Percentiles rank a stretch among this genome's conserved stretches.
Conservation (phyloP, 2,329 filamentous ascomycete genomes). For the Coniella vitis region DNA sequence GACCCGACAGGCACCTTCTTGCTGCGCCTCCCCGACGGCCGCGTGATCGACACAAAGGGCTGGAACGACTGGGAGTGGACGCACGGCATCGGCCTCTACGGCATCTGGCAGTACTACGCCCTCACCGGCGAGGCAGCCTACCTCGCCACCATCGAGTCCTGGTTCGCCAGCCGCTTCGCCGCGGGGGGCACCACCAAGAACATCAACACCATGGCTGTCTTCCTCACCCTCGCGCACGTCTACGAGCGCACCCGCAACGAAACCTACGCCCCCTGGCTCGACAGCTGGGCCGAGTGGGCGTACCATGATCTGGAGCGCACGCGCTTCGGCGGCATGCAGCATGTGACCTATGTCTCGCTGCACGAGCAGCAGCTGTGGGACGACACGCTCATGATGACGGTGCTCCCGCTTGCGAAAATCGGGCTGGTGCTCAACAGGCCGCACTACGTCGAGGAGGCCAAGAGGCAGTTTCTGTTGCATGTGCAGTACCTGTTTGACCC, state of each 20-base stretch:
- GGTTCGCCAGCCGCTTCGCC: constrained; percentile 63
- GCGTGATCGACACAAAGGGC: constrained; percentile 76
- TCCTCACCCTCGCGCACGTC: constrained; percentile 68
- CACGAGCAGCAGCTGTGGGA: constrained; percentile 78
- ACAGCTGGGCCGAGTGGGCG: constrained; percentile 77
- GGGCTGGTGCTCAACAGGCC: constrained; percentile 62
- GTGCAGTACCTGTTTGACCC: constrained; percentile 73
- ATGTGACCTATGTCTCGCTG: constrained; percentile 63
- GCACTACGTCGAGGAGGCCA: constrained; percentile 70
- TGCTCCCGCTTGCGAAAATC: constrained; percentile 73
- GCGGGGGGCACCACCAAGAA: constrained; percentile 74
- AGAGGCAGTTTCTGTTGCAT: constrained; percentile 69
- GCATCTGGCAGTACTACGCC: constrained; percentile 75
- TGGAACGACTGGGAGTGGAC: constrained; percentile 84
- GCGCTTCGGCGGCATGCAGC: constrained; percentile 65
- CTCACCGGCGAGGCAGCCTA: constrained; percentile 56
- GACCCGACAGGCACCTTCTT: constrained; percentile 71
- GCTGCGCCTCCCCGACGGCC: constrained; percentile 62
- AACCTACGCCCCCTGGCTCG: constrained; percentile 69
- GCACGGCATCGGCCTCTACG: constrained; percentile 72
- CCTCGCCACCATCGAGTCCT: constrained; percentile 62
- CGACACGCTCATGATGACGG: constrained; percentile 84
- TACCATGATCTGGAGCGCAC: constrained; percentile 70
- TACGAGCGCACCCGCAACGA: constrained; percentile 67
- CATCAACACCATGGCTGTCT: constrained; percentile 78